Conservation (phyloP, 2,329 filamentous ascomycete species). For the Pseudopithomyces chartarum region DNA sequence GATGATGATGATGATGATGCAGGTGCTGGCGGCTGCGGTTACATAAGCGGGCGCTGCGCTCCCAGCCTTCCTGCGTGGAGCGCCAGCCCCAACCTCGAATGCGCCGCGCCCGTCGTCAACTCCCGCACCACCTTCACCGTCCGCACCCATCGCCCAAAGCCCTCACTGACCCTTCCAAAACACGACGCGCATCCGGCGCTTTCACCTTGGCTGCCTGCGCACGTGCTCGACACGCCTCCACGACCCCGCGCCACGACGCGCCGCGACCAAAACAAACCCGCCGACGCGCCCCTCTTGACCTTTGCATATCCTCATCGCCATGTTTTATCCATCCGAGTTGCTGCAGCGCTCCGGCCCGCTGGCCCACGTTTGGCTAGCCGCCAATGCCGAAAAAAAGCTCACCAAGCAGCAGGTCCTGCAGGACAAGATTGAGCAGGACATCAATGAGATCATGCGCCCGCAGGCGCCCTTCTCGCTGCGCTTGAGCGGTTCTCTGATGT, state of each 20-base stretch:
- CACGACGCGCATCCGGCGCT: constrained; percentile 23
- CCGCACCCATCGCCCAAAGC: constrained; percentile 5
- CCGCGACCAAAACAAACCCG: constrained; percentile 36
- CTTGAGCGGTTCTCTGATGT: constrained; percentile 87
- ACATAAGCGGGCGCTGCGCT: not conserved
- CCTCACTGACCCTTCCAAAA: constrained; percentile 28
- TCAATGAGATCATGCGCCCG: constrained; percentile 88
- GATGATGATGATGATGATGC: too few relatives aligned
- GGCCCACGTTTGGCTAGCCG: constrained; percentile 96
- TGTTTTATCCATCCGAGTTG: constrained; percentile 98
- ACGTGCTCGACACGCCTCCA: constrained; percentile 10
- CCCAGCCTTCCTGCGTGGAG: constrained; percentile 8
- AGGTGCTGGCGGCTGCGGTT: not conserved
- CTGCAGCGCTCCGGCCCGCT: constrained; percentile 96
- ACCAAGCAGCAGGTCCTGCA: constrained; percentile 96
- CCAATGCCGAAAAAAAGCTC: constrained; percentile 97
- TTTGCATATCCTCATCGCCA: constrained; percentile 48
- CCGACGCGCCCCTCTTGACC: constrained; percentile 12
- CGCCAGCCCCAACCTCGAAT: constrained; percentile 11
- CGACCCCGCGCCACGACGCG: constrained; percentile 30
- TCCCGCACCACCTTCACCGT: constrained; percentile 5
- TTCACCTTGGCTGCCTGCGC: constrained; percentile 25
- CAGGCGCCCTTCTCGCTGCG: constrained; percentile 95
- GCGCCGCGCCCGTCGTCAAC: constrained; percentile 3
- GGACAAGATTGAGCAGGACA: constrained; percentile 92